Evolutionary conservation across 2,329 filamentous ascomycete genomes (phyloP), one percentile per base, ranked within the genome.

Genomic region (Chaetomium sp.): DNA sequence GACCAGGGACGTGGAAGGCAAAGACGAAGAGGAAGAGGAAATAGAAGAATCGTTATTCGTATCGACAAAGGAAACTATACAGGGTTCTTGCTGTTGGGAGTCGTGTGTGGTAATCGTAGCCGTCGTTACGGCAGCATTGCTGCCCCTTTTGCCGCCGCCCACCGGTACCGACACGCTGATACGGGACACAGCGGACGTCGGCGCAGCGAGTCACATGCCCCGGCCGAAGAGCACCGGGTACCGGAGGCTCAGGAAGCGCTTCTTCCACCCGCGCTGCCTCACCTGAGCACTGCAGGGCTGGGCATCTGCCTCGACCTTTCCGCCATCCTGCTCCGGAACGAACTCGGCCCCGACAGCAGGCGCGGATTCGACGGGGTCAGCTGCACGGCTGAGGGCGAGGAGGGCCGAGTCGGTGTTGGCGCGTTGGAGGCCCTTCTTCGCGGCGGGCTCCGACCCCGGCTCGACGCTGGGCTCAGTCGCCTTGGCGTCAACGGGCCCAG

Each of bases 21-120:
- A 56, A 60, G 62, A 25, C 31, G 45, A 19, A 45, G 56, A 25
- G 58, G 58, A 45, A 21, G 45, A 60, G 21, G 63, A 61, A 12
- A 23, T 57, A 63, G 54, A 23, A 62, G 50, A 59, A 31, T 66
- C 55, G 38, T 69, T 50, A 56, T 21, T 49, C 60, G 57, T 63
- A 49, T 56, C 57, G 57, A 71, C 68, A 70, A 70, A 70, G 64
- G 69, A 69, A 57, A 71, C 51, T 65, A 62, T 70, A 70, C 65
- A 68, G 10, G 61, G 60, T 68, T 67, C 67, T 67, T 70, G 68
- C 70, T 68, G 63, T 64, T 42, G 59, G n/a, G 38, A 12, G 35
- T 60, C n/a, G 60, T 62, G 56, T 60, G 57, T 60, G 38, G 62
- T 57, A 45, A 47, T 47, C 38, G 47, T 56, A 57, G 57, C 54